These are phyloP conservation scores for Vachellia collinsii DNA, from an alignment of 306 rosid species.

Conservation along the genomic window DNA sequence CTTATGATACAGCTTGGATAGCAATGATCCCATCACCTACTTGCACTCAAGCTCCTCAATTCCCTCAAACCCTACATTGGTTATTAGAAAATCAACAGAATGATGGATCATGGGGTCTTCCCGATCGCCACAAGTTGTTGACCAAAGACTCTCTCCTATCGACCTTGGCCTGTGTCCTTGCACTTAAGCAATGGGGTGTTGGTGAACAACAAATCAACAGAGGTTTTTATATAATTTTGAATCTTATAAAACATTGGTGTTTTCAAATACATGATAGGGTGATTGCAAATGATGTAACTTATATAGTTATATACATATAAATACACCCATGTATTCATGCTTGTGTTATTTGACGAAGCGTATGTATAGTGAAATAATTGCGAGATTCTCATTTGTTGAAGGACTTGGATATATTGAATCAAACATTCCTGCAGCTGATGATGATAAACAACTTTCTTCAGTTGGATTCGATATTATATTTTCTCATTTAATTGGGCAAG, in stretches of 20 bases:
- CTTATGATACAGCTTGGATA: not conserved
- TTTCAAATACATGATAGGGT: too few relatives aligned
- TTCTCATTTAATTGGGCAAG: not conserved
- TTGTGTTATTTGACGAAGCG: not conserved
- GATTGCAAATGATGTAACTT: not conserved
- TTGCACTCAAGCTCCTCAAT: not conserved
- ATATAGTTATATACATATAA: not conserved
- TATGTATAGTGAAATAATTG: not conserved
- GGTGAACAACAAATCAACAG: not conserved
- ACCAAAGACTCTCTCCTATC: constrained; percentile 1
- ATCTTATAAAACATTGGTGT: not conserved
- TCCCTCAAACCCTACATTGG: not conserved
- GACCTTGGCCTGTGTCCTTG: not conserved
- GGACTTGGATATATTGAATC: not conserved
- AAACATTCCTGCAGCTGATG: not conserved
- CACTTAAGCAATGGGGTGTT: not conserved
- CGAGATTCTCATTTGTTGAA: not conserved
- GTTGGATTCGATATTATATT: not conserved
- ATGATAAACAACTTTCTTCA: not conserved
- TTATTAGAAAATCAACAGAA: not conserved
- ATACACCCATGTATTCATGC: too few relatives aligned
- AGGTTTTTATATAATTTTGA: not conserved
- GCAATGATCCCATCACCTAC: constrained; percentile 4
- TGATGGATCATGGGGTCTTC: constrained; percentile 2
- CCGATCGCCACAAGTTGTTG: not conserved